These are phyloP conservation scores for Penicillium sumatraense DNA, from an alignment of 2,329 filamentous ascomycete species.

Conservation along the genomic window DNA sequence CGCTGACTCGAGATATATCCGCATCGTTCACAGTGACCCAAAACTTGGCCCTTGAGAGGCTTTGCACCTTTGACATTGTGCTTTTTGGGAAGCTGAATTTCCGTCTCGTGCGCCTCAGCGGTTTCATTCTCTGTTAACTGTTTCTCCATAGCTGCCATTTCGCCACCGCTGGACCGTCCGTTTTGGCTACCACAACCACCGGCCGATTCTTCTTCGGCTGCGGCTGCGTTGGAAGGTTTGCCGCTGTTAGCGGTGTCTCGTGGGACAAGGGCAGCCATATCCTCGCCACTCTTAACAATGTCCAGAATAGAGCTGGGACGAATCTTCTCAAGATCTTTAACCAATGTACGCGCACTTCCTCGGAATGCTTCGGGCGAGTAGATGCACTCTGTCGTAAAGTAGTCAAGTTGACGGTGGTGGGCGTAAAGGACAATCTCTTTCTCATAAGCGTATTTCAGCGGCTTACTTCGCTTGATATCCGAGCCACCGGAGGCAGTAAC, in stretches of 20 bases:
- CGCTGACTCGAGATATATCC: conserved; percentile 95
- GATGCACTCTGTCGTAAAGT: conserved; percentile 98
- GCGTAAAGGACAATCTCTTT: conserved; percentile 99
- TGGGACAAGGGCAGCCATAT: conserved; percentile 89
- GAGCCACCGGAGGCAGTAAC: conserved; percentile 77
- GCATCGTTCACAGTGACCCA: conserved; percentile 83
- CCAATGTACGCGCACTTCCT: conserved; percentile 85
- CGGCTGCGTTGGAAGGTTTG: conserved; percentile 29
- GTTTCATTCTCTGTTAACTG: conserved; percentile 68
- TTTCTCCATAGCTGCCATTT: conserved; percentile 83
- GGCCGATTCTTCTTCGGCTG: conserved; percentile 54
- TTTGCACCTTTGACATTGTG: conserved; percentile 42
- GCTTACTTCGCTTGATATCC: conserved; percentile 93
- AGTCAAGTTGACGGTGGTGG: conserved; percentile 94
- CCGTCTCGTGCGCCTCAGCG: conserved; percentile 66
- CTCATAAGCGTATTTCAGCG: conserved; percentile 96
- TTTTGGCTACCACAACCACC: conserved; percentile 78
- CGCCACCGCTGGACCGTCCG: conserved; percentile 69
- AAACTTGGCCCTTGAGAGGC: conserved; percentile 61
- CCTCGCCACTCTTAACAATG: conserved; percentile 91
- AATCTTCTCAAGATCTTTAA: conserved; percentile 94
- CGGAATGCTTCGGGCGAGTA: conserved; percentile 97
- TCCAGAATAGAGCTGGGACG: conserved; percentile 93
- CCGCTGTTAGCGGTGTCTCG: conserved; percentile 52
- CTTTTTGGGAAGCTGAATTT: conserved; percentile 56